Base-by-base conservation (phyloP, 371 early-diverging fungal genomes). In the Haplosporangium sp. region DNA sequence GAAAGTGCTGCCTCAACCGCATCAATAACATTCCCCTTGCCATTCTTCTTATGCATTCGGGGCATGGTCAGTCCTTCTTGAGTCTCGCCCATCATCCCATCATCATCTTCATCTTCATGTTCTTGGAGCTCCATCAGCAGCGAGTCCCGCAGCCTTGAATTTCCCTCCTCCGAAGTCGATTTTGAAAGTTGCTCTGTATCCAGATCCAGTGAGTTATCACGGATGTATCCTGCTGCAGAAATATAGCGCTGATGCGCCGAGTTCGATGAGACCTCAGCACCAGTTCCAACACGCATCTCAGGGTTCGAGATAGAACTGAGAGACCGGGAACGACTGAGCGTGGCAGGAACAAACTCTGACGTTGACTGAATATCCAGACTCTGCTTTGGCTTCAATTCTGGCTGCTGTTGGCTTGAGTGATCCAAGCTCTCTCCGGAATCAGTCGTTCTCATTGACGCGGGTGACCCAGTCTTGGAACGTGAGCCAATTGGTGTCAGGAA, bases 1-100 rank as follows among this genome's bases (percentile, higher is more conserved):
- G 86, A 81, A 14, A 91, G 63, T 23, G 85, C 89, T 10, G 89
- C 91, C 55, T 89, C 87, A 0, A 91, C 86, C 4, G 89, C 89
- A 42, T 87, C 86, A 16, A 91, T 84, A 8, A 88, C 89, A 36
- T 83, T 81, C 45, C 67, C 60, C 47, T 73, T 65, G 64, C 64
- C 67, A 16, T 52, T 73, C 63, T 55, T 69, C 59, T 52, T 73
- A 47, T 43, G 45, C 67, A 55, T 71, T 16, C 48, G 42, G 9
- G 69, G 71, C 23, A 67, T 66, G 9, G 72, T 70, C n/a, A 72
- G 59, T 23, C 73, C 77, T 8, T 29, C 57, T 18, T 54, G 45
- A 8, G 23, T n/a, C 45, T 64, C 63, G 8, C 55, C 76, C 50
- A 74, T 65, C 3, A 52, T 52, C 4, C 50, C 74, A 0, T 71